phyloP scores from a whole-genome alignment of 768 basidiomycete genomes.

The Termitomyces eurrhizus region DNA sequence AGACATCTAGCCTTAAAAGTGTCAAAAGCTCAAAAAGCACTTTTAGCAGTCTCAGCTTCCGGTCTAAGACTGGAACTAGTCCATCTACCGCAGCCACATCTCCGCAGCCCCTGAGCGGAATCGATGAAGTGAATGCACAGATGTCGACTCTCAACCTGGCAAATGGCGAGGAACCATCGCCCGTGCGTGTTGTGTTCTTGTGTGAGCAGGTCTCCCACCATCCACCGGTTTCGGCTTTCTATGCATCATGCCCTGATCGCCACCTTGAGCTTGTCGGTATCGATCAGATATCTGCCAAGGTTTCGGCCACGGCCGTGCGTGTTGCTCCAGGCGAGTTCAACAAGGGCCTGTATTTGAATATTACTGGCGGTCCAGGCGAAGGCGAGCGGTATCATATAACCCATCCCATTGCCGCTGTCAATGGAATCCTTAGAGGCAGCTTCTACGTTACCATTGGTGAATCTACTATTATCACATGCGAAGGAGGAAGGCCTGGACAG shows the following conservation, averaged over 20 bases:
- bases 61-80: constrained; percentile 49
- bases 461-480: constrained; percentile 77
- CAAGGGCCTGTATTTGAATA: constrained; percentile 81
- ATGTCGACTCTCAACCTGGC: constrained; percentile 60
- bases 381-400: constrained; percentile 87
- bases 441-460: constrained; percentile 90
- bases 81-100: constrained; percentile 56
- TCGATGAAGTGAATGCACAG: constrained; percentile 45
- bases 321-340: constrained; percentile 82
- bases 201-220: constrained; percentile 98
- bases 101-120: constrained; percentile 35
- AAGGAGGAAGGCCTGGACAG: constrained; percentile 56
- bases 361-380: constrained; percentile 69
- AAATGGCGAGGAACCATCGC: constrained; percentile 13
- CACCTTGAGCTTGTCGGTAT: constrained; percentile 72
- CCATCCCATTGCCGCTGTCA: constrained; percentile 86
- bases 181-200: constrained; percentile 65
- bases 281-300: constrained; percentile 92
- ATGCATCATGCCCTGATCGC: constrained; percentile 70
- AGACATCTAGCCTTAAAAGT: constrained; percentile 58
- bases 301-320: constrained; percentile 83
- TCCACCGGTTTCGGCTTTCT: constrained; percentile 88
- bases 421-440: constrained; percentile 86
- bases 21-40: constrained; percentile 57
- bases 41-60: constrained; percentile 51